Percentiles rank a stretch among this genome's conserved stretches.
Conservation (phyloP, 768 basidiomycete genomes). For the Gelatoporia subvermispora region DNA sequence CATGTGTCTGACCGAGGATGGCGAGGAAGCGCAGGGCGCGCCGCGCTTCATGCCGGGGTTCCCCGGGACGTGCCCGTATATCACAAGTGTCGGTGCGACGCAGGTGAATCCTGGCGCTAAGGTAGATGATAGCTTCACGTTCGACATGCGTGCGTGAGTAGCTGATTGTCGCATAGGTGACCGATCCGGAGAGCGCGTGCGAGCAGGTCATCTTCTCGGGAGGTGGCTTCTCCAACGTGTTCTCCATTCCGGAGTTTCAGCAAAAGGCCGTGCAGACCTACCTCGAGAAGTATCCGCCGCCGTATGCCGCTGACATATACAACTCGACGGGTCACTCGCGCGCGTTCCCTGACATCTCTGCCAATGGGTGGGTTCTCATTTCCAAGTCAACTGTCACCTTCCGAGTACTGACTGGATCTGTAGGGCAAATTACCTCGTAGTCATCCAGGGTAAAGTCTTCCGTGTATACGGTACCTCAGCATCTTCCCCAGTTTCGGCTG, state of each 20-base stretch:
- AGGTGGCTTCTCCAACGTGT: conserved; percentile 38
- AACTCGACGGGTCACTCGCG: conserved; percentile 26
- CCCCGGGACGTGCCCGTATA: conserved; percentile 34
- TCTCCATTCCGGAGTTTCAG: conserved; percentile 34
- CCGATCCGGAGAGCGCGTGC: conserved; percentile 31
- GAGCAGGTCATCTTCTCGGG: conserved; percentile 29
- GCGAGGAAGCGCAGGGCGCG: conserved; percentile 10
- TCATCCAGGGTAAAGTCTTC: conserved; percentile 15
- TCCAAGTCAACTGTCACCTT: not conserved
- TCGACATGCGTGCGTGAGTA: not conserved
- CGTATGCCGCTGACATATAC: conserved; percentile 25
- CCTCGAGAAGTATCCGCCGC: conserved; percentile 26
- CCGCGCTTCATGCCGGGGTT: conserved; percentile 12
- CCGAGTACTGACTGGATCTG: not conserved
- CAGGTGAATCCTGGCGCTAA: conserved; percentile 29
- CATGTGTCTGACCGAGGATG: conserved; percentile 28
- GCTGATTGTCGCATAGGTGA: conserved; percentile 8
- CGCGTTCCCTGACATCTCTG: conserved; percentile 26
- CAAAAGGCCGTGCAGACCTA: conserved; percentile 15
- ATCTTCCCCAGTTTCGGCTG: conserved; percentile 24
- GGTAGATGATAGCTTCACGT: not conserved
- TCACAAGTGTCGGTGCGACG: conserved; percentile 34
- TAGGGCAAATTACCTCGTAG: conserved; percentile 31
- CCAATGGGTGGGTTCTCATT: conserved; percentile 22
- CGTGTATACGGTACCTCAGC: conserved; percentile 25